Evolutionary conservation across 768 basidiomycete genomes (phyloP).

Genomic region (Pleurotus salmoneostramineus): DNA sequence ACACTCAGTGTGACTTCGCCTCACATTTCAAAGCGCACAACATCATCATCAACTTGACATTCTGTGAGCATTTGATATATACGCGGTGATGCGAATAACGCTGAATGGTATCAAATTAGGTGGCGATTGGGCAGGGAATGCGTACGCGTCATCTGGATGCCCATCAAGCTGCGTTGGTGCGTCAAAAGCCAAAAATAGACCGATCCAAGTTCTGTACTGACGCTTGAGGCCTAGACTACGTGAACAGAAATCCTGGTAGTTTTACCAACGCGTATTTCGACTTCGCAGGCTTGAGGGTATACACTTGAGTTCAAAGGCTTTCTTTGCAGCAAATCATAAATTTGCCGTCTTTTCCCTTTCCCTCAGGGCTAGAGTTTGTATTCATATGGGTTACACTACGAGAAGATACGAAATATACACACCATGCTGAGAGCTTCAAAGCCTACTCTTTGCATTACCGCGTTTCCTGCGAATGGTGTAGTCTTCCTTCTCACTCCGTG

Average conservation of each 20-base stretch:
- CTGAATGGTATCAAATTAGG: slow-evolving; percentile 16
- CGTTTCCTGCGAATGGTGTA: no score
- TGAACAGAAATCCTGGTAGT: slow-evolving; percentile 55
- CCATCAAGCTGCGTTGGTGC: slow-evolving; percentile 48
- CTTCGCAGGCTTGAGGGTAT: slow-evolving; percentile 45
- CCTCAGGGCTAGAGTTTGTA: background rate
- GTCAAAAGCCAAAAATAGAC: slow-evolving; percentile 10
- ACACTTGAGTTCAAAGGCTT: slow-evolving; percentile 15
- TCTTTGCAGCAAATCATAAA: background rate
- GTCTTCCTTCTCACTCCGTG: no score
- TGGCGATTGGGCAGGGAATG: slow-evolving; percentile 55
- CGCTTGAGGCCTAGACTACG: slow-evolving; percentile 36
- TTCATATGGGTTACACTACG: no score
- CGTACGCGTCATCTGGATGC: slow-evolving; percentile 44
- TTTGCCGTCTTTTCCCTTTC: no score
- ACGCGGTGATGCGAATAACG: background rate
- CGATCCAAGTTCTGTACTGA: background rate
- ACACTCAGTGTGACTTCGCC: slow-evolving; percentile 52
- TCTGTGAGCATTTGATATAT: slow-evolving; percentile 25
- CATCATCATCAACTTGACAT: slow-evolving; percentile 59
- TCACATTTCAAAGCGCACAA: slow-evolving; percentile 51
- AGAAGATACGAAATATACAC: background rate
- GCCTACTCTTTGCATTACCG: no score
- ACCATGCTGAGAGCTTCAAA: no score
- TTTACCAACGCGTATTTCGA: slow-evolving; percentile 66